Base-by-base conservation (phyloP, 23 red algal genomes). In the Gracilaria domingensis region DNA sequence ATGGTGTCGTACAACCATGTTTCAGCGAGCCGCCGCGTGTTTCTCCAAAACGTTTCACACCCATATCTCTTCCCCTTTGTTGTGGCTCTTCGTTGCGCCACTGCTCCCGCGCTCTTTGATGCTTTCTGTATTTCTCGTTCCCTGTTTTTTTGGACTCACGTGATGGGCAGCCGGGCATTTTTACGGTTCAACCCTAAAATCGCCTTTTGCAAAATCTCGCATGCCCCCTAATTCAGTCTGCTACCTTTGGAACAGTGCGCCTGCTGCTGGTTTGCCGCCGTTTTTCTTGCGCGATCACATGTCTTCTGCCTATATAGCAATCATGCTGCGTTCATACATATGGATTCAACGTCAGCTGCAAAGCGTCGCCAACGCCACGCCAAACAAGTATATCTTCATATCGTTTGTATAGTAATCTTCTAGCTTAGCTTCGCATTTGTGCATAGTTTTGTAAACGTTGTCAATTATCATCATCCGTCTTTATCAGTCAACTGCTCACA, bases 391-490 rank as follows among this genome's bases (percentile, higher is more conserved):
- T 8, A 40, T 73, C 30, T 44, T 11, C 42, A 45, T 29, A 40
- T 21, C 67, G 21, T 23, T 73, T 73, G 67, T 73, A 73, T 73
- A 39, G 67, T 73, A 73, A 45, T 45, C 34, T 39, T 42, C 67
- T 73, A 73, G 67, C 35, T 40, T 73, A 73, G 67, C 38, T 30
- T 37, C 38, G 26, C 38, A 8, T 77, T 8, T 77, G 72, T 77
- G 72, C 72, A 77, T 77, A 77, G 45, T 77, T 51, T 49, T 30
- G 42, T 77, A 77, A 77, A 77, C 72, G 24, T 51, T 77, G 36
- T 73, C 67, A 73, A 73, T 77, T 48, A n/a, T 77, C 51, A 55
- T 1, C 51, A 55, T 55, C 18, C 51, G 51, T 20, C 51, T 55
- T 55, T n/a, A n/a, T n/a, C n/a, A n/a, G n/a, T n/a, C n/a, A n/a